Percentiles rank a stretch among this genome's conserved stretches.
Evolutionary conservation across 106 monocot genomes (phyloP).

Genomic region (Iris macrosiphon): DNA sequence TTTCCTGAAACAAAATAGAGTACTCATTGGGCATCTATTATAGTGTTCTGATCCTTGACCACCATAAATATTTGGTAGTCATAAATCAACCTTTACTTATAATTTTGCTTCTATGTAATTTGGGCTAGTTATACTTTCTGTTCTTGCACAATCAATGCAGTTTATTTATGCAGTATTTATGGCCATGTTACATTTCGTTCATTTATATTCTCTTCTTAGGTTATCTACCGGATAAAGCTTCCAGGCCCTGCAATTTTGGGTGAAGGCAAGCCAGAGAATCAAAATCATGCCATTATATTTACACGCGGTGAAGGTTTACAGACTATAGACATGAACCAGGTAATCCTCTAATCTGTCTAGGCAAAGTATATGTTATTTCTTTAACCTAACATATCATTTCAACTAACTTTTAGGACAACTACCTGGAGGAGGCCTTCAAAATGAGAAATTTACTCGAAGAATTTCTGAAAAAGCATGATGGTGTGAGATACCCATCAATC

Average conservation of each 20-base stretch:
- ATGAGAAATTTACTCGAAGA: slow-evolving; percentile 97
- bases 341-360: slow-evolving; percentile 4
- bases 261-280: slow-evolving; percentile 98
- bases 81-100: no score
- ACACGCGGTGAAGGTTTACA: slow-evolving; percentile 97
- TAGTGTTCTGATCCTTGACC: no score
- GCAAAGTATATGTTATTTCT: neutral
- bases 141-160: no score
- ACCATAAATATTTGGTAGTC: no score
- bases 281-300: slow-evolving; percentile 96
- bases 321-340: slow-evolving; percentile 99
- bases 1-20: no score
- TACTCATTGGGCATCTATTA: no score
- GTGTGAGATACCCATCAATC: slow-evolving; percentile 66
- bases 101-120: no score
- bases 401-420: slow-evolving; percentile 63
- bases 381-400: neutral
- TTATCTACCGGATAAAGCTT: slow-evolving; percentile 88
- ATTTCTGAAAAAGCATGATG: slow-evolving; percentile 79
- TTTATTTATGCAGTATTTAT: no score
- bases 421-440: slow-evolving; percentile 94
- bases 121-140: no score
- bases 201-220: slow-evolving; percentile 23
- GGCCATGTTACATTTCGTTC: no score
- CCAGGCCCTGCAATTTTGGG: slow-evolving; percentile 91